These are phyloP conservation scores for Penicillium canescens DNA, from an alignment of 495 filamentous ascomycete species.

Conservation along the genomic window DNA sequence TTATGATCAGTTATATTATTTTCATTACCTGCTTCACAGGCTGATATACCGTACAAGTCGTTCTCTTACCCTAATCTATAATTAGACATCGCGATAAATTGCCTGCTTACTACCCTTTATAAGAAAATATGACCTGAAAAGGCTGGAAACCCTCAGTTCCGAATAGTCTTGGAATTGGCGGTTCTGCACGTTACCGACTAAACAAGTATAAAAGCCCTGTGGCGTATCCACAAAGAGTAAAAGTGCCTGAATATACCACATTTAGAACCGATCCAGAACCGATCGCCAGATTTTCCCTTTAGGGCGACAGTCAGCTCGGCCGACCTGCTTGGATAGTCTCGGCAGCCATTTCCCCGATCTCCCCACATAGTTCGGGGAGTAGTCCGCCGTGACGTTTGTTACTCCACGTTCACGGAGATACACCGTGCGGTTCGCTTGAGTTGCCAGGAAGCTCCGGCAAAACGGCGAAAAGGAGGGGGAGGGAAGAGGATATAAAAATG, in stretches of 20 bases:
- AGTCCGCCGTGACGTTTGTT: constrained; percentile 10
- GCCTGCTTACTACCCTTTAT: no score
- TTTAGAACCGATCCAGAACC: background rate
- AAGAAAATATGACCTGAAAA: no score
- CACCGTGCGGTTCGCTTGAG: constrained; percentile 3
- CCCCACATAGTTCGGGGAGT: constrained; percentile 4
- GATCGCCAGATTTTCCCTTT: constrained; percentile 9
- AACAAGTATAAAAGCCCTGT: no score
- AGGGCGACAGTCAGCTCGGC: constrained; percentile 6
- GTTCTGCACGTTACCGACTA: no score
- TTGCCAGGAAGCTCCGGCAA: constrained; percentile 2
- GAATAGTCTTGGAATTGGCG: no score
- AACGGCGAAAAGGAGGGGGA: constrained; percentile 4
- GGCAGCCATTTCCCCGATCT: constrained; percentile 7
- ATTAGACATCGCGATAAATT: no score
- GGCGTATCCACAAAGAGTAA: constrained; percentile 1
- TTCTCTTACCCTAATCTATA: no score
- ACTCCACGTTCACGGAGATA: constrained; percentile 5
- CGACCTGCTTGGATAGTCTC: constrained; percentile 8
- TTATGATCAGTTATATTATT: no score
- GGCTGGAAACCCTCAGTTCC: no score
- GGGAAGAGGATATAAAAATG: background rate
- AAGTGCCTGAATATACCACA: background rate
- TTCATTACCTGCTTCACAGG: no score
- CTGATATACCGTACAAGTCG: no score